phyloP scores from a whole-genome alignment of 495 filamentous ascomycete species.

The Aspergillus avenaceus region DNA sequence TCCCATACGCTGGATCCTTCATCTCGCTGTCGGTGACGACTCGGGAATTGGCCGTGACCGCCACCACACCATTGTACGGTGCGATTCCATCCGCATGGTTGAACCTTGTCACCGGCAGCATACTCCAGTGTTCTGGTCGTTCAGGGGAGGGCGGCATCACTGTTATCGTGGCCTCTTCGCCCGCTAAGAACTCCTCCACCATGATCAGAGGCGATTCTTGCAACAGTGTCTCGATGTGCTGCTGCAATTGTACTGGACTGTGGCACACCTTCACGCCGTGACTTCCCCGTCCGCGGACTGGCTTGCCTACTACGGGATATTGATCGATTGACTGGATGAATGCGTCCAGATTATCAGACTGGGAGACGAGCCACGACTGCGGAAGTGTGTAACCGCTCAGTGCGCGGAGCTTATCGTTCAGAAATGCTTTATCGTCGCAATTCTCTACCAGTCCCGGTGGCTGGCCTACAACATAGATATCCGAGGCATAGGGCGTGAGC shows the following conservation, averaged over 20 bases:
- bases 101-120: slow-evolving; percentile 29
- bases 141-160: slow-evolving; percentile 32
- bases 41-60: slow-evolving; percentile 30
- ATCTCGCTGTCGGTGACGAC: slow-evolving; percentile 15
- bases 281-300: slow-evolving; percentile 22
- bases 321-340: slow-evolving; percentile 7
- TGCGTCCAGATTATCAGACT: slow-evolving; percentile 4
- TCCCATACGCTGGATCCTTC: slow-evolving; percentile 14
- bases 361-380: slow-evolving; percentile 13
- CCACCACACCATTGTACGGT: slow-evolving; percentile 31
- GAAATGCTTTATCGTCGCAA: slow-evolving; percentile 36
- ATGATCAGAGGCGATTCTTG: slow-evolving; percentile 25
- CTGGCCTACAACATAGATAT: slow-evolving; percentile 28
- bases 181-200: slow-evolving; percentile 35
- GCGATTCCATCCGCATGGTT: slow-evolving; percentile 32
- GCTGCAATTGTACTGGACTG: slow-evolving; percentile 11
- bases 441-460: slow-evolving; percentile 32
- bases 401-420: slow-evolving; percentile 27
- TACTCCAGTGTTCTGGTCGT: slow-evolving; percentile 24
- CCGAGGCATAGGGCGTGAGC: slow-evolving; percentile 11
- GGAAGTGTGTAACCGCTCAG: slow-evolving; percentile 16
- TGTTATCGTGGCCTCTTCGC: slow-evolving; percentile 38
- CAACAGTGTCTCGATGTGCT: slow-evolving; percentile 21
- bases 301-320: slow-evolving; percentile 33
- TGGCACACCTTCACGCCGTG: slow-evolving; percentile 34